These are phyloP conservation scores for Orbilia javanica DNA, from an alignment of 2,329 filamentous ascomycete species.

Conservation along the genomic window DNA sequence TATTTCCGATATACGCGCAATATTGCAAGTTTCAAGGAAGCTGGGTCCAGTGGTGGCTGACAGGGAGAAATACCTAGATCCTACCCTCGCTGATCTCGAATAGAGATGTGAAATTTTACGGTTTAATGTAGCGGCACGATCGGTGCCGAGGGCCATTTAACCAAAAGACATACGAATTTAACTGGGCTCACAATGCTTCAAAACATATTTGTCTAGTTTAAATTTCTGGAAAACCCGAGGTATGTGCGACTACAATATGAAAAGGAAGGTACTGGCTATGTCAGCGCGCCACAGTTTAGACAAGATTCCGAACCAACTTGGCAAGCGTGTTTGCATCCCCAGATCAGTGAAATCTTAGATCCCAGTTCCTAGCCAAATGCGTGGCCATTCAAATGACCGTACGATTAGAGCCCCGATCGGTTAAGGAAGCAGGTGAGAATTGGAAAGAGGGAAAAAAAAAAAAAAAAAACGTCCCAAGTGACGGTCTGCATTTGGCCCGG, in stretches of 20 bases:
- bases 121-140: conserved; percentile 45
- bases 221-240: conserved; percentile 38
- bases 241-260: conserved; percentile 21
- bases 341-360: conserved; percentile 58
- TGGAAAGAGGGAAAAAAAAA: too few relatives aligned
- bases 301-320: conserved; percentile 58
- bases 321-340: conserved; percentile 57
- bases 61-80: conserved; percentile 28
- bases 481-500: conserved; percentile 28
- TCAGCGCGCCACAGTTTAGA: conserved; percentile 51
- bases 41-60: conserved; percentile 29
- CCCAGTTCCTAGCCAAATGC: conserved; percentile 57
- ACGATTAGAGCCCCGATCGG: conserved; percentile 52
- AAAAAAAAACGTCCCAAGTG: conserved; percentile 35
- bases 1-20: conserved; percentile 55
- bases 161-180: conserved; percentile 25
- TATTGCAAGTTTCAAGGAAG: conserved; percentile 31
- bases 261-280: conserved; percentile 52
- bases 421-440: conserved; percentile 42
- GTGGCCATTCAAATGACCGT: conserved; percentile 53
- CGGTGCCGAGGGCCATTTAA: conserved; percentile 49
- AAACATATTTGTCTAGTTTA: conserved; percentile 4
- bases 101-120: conserved; percentile 25
- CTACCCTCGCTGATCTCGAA: conserved; percentile 31
- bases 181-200: background rate